Conservation (phyloP, 441 rosid species). For the Pelargonium myrrhifolium region DNA sequence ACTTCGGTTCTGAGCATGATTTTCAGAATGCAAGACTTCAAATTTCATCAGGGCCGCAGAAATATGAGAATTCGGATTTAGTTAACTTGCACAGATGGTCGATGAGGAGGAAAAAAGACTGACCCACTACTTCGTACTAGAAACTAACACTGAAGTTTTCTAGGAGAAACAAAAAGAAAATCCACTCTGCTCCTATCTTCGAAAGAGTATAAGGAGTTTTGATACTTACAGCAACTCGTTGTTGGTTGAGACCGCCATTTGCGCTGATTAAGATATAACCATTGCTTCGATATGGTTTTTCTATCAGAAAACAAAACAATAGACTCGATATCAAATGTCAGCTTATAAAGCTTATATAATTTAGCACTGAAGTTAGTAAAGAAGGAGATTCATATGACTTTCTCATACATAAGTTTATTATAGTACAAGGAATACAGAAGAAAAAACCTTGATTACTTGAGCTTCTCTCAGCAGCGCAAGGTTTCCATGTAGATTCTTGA, state of each 20-base stretch:
- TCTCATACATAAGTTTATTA: not conserved
- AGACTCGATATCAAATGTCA: not conserved
- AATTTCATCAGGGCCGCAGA: too few relatives aligned
- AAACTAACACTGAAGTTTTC: not conserved
- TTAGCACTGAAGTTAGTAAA: not conserved
- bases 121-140: not conserved
- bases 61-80: too few relatives aligned
- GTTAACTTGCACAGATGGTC: not conserved
- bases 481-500: slow-evolving; percentile 65
- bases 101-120: too few relatives aligned
- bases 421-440: not conserved
- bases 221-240: slow-evolving; percentile 81
- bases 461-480: slow-evolving; percentile 53
- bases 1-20: not conserved
- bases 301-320: slow-evolving; percentile 29
- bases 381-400: not conserved
- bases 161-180: not conserved
- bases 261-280: slow-evolving; percentile 81
- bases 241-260: slow-evolving; percentile 93
- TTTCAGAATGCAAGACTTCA: not conserved
- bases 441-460: slow-evolving; percentile 27
- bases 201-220: not conserved
- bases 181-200: slow-evolving; percentile 1
- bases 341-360: too few relatives aligned
- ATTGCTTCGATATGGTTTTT: slow-evolving; percentile 37